Conservation (phyloP, 2,329 filamentous ascomycete genomes). For the Colletotrichum tropicale region DNA sequence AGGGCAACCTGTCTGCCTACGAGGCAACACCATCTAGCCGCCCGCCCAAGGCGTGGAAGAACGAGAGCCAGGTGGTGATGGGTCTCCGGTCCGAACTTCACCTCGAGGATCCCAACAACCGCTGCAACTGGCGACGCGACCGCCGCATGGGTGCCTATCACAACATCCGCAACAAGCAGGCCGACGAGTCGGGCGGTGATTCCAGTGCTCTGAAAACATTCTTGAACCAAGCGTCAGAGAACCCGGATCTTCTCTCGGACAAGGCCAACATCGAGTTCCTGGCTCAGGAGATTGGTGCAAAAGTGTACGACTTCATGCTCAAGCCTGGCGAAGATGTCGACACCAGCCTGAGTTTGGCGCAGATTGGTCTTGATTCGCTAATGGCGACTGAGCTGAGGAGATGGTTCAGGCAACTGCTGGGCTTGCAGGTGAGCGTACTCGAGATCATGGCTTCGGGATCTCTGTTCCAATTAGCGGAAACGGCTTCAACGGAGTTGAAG, state of each 20-base stretch:
- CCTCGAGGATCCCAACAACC: conserved; percentile 6
- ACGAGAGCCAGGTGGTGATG: neutral
- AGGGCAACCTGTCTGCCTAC: neutral
- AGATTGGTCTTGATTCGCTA: neutral
- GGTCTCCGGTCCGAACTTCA: neutral
- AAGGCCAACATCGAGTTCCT: neutral
- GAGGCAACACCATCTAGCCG: neutral
- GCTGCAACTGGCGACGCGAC: neutral
- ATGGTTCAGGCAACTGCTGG: neutral
- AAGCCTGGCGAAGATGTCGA: neutral
- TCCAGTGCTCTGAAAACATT: neutral
- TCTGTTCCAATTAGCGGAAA: neutral
- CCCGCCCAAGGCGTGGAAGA: neutral
- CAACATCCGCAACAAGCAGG: neutral
- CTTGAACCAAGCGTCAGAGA: neutral
- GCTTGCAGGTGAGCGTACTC: neutral
- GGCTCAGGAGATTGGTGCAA: conserved; percentile 17
- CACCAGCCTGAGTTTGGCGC: neutral
- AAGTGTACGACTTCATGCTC: conserved; percentile 4
- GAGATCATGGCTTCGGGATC: conserved; percentile 15
- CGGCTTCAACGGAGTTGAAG: neutral
- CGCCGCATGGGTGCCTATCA: neutral
- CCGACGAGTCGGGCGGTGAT: conserved; percentile 28
- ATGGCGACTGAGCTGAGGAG: neutral
- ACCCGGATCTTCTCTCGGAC: neutral